These are phyloP conservation scores for Detonula confervacea DNA, from an alignment of 352 stramenopile species.

Conservation along the genomic window DNA sequence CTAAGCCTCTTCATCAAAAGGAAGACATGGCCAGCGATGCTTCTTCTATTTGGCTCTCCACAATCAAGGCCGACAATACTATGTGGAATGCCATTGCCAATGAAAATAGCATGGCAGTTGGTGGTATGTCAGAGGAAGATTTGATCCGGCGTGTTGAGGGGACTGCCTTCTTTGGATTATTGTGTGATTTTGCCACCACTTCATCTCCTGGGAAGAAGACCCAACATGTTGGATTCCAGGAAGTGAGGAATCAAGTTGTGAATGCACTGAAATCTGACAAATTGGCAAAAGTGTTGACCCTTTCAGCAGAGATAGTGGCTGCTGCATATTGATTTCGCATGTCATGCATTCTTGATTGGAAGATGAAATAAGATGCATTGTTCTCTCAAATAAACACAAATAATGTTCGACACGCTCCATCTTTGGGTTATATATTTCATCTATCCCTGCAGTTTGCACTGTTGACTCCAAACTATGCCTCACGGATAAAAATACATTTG, in stretches of 20 bases:
- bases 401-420: no score
- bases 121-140: conserved; percentile 26
- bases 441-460: no score
- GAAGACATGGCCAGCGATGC: conserved; percentile 21
- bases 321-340: conserved; percentile 16
- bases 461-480: no score
- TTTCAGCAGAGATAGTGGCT: conserved; percentile 29
- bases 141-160: conserved; percentile 16
- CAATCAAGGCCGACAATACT: conserved; percentile 35
- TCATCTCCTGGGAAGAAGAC: conserved; percentile 10
- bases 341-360: no score
- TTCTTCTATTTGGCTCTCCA: conserved; percentile 35
- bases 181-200: conserved; percentile 14
- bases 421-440: no score
- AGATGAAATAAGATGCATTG: no score
- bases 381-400: no score
- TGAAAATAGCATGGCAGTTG: conserved; percentile 35
- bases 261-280: conserved; percentile 30
- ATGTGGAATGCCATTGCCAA: conserved; percentile 33
- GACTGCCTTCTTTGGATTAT: conserved; percentile 33
- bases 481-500: no score
- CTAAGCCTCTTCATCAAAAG: conserved; percentile 18
- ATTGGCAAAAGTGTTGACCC: conserved; percentile 32
- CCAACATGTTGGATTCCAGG: conserved; percentile 27
- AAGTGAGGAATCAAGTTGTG: conserved; percentile 26